Percentiles rank a stretch among this genome's conserved stretches.
phyloP scores from a whole-genome alignment of 345 rosid genomes.

The Kandelia obovata region DNA sequence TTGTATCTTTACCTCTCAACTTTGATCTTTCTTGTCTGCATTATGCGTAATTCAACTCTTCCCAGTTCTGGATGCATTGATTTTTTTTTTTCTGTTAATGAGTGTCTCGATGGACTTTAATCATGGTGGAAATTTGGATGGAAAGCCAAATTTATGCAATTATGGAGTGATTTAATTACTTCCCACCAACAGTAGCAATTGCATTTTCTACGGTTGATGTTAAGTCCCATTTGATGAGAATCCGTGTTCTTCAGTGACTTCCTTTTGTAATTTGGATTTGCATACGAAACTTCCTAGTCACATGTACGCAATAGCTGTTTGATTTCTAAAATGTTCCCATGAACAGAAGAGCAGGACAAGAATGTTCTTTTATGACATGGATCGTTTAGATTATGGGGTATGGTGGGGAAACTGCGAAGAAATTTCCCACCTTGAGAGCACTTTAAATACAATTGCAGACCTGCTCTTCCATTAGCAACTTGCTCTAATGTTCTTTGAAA shows the following conservation, averaged over 20 bases:
- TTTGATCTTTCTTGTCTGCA: no score
- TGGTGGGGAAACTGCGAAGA: constrained; percentile 10
- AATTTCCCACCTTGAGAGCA: constrained; percentile 11
- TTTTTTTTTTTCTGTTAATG: no score
- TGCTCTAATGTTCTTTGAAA: neutral
- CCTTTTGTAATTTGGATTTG: constrained; percentile 5
- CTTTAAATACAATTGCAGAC: constrained; percentile 13
- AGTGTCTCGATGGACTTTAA: no score
- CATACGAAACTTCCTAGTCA: constrained; percentile 10
- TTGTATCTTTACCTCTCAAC: no score
- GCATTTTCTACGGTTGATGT: no score
- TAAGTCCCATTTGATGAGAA: no score
- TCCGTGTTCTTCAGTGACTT: neutral
- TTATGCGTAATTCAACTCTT: no score
- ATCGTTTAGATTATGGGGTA: neutral
- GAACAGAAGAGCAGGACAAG: neutral
- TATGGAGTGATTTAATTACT: no score
- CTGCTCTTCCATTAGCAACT: neutral
- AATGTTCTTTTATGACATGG: neutral
- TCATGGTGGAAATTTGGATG: no score
- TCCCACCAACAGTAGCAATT: no score
- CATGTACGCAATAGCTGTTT: neutral
- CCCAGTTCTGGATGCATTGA: no score
- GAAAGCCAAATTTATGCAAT: no score
- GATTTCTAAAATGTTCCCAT: neutral